These are phyloP conservation scores for Huntiella abstrusa DNA, from an alignment of 2,329 filamentous ascomycete species.

Conservation along the genomic window DNA sequence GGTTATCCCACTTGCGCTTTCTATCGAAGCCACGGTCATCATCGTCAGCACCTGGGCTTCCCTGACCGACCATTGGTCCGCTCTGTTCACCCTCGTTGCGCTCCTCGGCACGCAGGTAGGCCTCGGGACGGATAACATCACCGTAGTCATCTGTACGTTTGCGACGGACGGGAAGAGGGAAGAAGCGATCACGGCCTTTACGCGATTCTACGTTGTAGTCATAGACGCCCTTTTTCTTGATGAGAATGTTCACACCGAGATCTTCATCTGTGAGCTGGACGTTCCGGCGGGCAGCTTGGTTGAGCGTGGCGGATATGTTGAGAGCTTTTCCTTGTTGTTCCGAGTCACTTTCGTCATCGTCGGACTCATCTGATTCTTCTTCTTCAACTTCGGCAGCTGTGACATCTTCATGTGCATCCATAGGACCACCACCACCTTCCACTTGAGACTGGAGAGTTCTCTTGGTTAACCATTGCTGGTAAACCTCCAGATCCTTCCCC, in stretches of 20 bases:
- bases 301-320: constrained; percentile 71
- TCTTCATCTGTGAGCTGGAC: constrained; percentile 76
- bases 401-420: constrained; percentile 53
- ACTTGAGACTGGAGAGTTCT: constrained; percentile 69
- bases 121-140: constrained; percentile 81
- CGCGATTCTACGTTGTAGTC: constrained; percentile 87
- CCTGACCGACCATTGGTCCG: constrained; percentile 1
- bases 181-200: constrained; percentile 80
- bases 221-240: constrained; percentile 77
- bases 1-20: constrained; percentile 72
- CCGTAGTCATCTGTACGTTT: constrained; percentile 80
- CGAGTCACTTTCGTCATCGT: constrained; percentile 58
- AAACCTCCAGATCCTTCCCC: constrained; percentile 57
- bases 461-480: constrained; percentile 85
- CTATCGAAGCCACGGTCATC: constrained; percentile 55
- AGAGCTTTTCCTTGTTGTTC: constrained; percentile 84
- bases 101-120: constrained; percentile 85
- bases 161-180: constrained; percentile 65
- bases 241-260: constrained; percentile 72
- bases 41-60: constrained; percentile 29
- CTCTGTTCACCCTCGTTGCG: constrained; percentile 46
- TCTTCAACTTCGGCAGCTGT: constrained; percentile 74
- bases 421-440: constrained; percentile 46
- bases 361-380: constrained; percentile 45
- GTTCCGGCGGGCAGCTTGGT: constrained; percentile 70